These are phyloP conservation scores for Solanum chiquidenum DNA, from an alignment of 257 asterid species.

Conservation along the genomic window DNA sequence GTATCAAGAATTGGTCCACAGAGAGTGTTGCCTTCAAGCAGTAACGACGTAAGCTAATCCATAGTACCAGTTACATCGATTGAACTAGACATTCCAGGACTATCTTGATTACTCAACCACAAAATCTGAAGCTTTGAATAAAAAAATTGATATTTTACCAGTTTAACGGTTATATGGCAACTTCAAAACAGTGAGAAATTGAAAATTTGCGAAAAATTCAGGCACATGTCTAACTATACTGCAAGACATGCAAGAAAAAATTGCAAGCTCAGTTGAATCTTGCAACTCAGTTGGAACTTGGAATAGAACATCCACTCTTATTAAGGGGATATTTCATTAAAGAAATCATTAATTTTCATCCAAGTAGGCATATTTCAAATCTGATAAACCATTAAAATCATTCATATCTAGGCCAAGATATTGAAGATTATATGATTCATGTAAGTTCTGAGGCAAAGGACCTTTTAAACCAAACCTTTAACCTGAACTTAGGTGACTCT, in stretches of 20 bases:
- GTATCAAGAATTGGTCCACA: no score
- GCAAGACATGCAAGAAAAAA: conserved; percentile 21
- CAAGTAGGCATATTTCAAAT: conserved; percentile 35
- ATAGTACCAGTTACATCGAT: no score
- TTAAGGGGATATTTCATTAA: no score
- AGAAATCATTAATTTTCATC: no score
- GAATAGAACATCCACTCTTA: no score
- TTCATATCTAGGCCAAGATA: conserved; percentile 20
- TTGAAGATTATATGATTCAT: conserved; percentile 5
- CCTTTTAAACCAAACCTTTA: conserved; percentile 44
- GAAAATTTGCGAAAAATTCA: conserved; percentile 42
- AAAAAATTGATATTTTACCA: conserved; percentile 33
- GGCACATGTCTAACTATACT: conserved; percentile 32
- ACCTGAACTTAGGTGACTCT: conserved; percentile 76
- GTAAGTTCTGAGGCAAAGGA: conserved; percentile 46
- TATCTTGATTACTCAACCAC: conserved; percentile 62
- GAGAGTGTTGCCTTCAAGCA: no score
- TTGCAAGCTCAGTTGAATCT: conserved; percentile 38
- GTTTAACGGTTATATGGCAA: conserved; percentile 40
- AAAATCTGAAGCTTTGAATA: conserved; percentile 42
- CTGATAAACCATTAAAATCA: conserved; percentile 41
- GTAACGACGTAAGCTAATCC: no score
- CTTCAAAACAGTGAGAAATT: conserved; percentile 30
- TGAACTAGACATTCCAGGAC: conserved; percentile 18
- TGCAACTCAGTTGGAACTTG: conserved; percentile 5